Evolutionary conservation across 2,329 filamentous ascomycete genomes (phyloP).

Genomic region (Malbranchea zuffiana): DNA sequence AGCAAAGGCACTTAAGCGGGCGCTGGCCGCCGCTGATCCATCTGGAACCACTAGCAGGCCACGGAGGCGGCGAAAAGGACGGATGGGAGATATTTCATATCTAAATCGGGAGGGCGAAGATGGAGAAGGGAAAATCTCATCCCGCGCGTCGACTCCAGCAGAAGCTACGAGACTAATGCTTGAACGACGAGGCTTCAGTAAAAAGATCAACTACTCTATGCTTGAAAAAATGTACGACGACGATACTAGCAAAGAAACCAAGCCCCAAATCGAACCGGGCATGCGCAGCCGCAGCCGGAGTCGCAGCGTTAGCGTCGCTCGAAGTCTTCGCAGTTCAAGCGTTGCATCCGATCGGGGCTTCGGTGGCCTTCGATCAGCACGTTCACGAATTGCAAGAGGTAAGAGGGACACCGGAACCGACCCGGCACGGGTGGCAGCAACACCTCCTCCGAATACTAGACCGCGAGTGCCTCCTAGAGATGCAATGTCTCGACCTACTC

Average conservation of each 20-base stretch:
- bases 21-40: conserved; percentile 43
- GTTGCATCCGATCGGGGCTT: conserved; percentile 13
- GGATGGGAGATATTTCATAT: conserved; percentile 38
- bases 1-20: conserved; percentile 65
- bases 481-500: neutral
- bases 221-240: conserved; percentile 33
- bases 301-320: conserved; percentile 23
- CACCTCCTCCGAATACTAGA: conserved; percentile 3
- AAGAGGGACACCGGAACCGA: conserved; percentile 12
- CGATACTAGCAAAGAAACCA: conserved; percentile 16
- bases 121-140: conserved; percentile 54
- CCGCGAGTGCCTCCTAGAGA: neutral
- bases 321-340: conserved; percentile 12
- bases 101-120: conserved; percentile 38
- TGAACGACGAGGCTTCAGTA: conserved; percentile 57
- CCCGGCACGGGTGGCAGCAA: conserved; percentile 12
- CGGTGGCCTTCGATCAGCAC: conserved; percentile 3
- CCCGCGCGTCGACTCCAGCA: conserved; percentile 55
- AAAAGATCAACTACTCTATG: conserved; percentile 58
- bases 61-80: conserved; percentile 39
- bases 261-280: conserved; percentile 12
- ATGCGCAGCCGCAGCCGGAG: conserved; percentile 17
- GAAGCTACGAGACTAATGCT: conserved; percentile 59
- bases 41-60: conserved; percentile 29
- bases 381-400: too few species aligned